phyloP scores from a whole-genome alignment of 345 rosid genomes.

The Brassica carinata region DNA sequence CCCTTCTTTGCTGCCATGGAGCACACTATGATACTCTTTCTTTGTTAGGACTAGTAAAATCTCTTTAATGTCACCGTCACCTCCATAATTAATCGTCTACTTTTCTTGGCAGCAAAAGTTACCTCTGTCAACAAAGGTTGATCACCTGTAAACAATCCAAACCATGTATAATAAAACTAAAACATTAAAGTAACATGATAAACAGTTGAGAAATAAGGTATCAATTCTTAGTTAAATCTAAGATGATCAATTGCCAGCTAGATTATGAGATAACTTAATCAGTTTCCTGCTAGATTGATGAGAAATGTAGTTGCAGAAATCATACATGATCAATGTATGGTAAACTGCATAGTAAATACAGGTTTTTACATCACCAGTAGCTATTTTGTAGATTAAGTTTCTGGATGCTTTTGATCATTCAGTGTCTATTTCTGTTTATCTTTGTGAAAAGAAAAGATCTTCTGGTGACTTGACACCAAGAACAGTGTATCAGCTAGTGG shows the following conservation, averaged over 20 bases:
- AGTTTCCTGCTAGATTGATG: background rate
- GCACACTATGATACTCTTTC: slow-evolving; percentile 33
- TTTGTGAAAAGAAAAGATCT: slow-evolving; percentile 24
- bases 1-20: slow-evolving; percentile 31
- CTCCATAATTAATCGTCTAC: slow-evolving; percentile 31
- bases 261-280: background rate
- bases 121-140: slow-evolving; percentile 26
- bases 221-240: background rate
- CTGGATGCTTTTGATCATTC: slow-evolving; percentile 27
- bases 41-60: slow-evolving; percentile 32
- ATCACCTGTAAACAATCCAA: slow-evolving; percentile 10
- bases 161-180: background rate
- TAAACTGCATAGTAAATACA: background rate
- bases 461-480: slow-evolving; percentile 24
- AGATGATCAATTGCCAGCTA: background rate
- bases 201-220: background rate
- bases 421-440: slow-evolving; percentile 20
- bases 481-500: slow-evolving; percentile 31
- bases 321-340: background rate
- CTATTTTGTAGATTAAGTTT: slow-evolving; percentile 18
- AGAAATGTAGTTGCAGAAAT: background rate
- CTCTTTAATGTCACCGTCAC: slow-evolving; percentile 42
- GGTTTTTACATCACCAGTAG: slow-evolving; percentile 6
- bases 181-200: background rate
- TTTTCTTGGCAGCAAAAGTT: slow-evolving; percentile 38